Evolutionary conservation across 2,329 filamentous ascomycete genomes (phyloP), one percentile per base, ranked within the genome.

Genomic region (Colletotrichum sp.): DNA sequence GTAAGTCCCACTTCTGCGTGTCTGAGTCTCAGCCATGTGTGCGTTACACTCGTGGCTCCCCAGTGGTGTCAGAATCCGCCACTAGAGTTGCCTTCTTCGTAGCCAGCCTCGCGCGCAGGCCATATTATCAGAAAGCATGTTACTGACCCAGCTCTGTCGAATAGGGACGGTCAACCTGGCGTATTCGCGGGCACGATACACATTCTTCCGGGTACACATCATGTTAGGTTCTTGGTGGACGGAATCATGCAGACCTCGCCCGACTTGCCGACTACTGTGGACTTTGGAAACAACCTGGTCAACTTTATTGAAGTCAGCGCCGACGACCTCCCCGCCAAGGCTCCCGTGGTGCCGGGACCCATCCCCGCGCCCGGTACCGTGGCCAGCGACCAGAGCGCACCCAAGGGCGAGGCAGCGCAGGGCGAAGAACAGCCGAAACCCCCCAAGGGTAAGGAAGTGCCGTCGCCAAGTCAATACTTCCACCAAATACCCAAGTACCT

Each of bases 241-340:
- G 95, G 95, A 74, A 93, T 96, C 81, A 98, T 98, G 95, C 92
- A 94, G 83, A 97, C 96, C 16, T 97, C 95, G 18, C 93, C 95
- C 76, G 92, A 94, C 78, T 89, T 98, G 71, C 96, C 97, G 16
- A 99, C 97, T 0, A 98, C 97, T 3, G 97, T 99, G 74, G 97
- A 99, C 84, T 98, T 98, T 84, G 98, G 96, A 78, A 99, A 99
- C 86, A 98, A 98, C 83, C 89, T 99, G 21, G 96, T 99, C 85
- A 99, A 99, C 86, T 99, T 99, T 83, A 95, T 99, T 82, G 97
- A 99, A 87, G 95, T 99, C 77, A 95, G 91, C 80, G 92, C 95
- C 43, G 93, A 96, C 72, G 94, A 96, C 81, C 85, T 93, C 34
- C 87, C 88, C 13, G 80, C 79, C 28, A 79, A 80, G 39, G 79